Evolutionary conservation across 805 yeast species (phyloP).

Genomic region (Saturnispora kantuleensis): DNA sequence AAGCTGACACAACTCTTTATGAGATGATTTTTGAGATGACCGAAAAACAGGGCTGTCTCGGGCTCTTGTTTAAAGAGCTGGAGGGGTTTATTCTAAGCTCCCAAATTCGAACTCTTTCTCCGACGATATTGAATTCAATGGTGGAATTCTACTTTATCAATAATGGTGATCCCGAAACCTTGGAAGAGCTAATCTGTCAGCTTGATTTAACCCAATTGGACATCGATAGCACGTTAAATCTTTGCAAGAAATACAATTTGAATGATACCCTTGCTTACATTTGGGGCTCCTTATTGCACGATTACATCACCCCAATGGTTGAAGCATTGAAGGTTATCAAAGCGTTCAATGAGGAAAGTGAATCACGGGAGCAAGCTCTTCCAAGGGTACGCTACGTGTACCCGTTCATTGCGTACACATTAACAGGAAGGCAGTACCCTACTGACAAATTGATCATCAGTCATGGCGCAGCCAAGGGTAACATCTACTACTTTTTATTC

Average conservation of each 20-base stretch:
- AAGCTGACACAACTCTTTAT: slow-evolving; percentile 26
- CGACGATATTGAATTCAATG: slow-evolving; percentile 51
- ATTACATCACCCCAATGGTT: slow-evolving; percentile 60
- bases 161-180: slow-evolving; percentile 31
- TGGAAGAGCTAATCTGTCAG: slow-evolving; percentile 63
- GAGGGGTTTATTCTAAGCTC: slow-evolving; percentile 42
- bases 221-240: slow-evolving; percentile 59
- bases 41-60: slow-evolving; percentile 24
- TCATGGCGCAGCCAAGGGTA: slow-evolving; percentile 36
- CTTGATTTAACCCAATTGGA: slow-evolving; percentile 63
- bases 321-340: slow-evolving; percentile 40
- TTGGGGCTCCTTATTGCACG: slow-evolving; percentile 61
- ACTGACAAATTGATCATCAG: slow-evolving; percentile 41
- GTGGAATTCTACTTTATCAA: slow-evolving; percentile 38
- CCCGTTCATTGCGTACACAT: slow-evolving; percentile 55
- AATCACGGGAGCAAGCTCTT: slow-evolving; percentile 7
- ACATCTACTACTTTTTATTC: slow-evolving; percentile 49
- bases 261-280: slow-evolving; percentile 59
- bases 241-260: slow-evolving; percentile 48
- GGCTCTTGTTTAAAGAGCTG: slow-evolving; percentile 41
- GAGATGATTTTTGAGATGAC: slow-evolving; percentile 39
- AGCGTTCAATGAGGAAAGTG: slow-evolving; percentile 10
- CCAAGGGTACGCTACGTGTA: slow-evolving; percentile 31
- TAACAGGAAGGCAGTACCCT: slow-evolving; percentile 79
- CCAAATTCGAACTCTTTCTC: slow-evolving; percentile 43